Conservation (phyloP, 169 alveolate species). For the Cryptosporidium ryanae region DNA sequence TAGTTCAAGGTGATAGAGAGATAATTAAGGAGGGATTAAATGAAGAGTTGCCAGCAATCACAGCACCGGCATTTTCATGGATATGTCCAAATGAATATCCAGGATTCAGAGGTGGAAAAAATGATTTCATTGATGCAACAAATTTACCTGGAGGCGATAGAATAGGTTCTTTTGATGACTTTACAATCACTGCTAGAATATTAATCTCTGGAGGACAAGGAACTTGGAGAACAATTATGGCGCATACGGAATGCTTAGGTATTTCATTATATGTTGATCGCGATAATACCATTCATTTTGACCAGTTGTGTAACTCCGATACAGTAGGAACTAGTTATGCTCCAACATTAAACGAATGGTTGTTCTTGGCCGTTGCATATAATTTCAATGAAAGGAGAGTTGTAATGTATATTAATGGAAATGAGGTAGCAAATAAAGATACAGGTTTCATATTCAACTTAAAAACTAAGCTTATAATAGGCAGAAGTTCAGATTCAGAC, state of each 20-base stretch:
- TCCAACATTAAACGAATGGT: constrained; percentile 69
- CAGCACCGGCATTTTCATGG: constrained; percentile 68
- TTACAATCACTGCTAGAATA: constrained; percentile 77
- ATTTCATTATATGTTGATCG: constrained; percentile 67
- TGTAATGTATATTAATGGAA: constrained; percentile 67
- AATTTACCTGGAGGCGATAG: constrained; percentile 78
- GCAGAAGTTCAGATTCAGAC: constrained; percentile 69
- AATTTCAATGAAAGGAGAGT: constrained; percentile 56
- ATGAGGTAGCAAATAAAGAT: constrained; percentile 65
- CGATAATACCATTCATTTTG: constrained; percentile 70
- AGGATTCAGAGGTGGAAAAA: constrained; percentile 79
- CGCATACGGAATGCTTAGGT: constrained; percentile 74
- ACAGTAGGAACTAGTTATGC: constrained; percentile 63
- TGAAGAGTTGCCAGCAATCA: constrained; percentile 51
- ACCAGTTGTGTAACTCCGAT: constrained; percentile 66
- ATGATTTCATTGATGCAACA: constrained; percentile 78
- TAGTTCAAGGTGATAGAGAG: background rate
- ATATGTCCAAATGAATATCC: constrained; percentile 76
- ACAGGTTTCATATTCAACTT: constrained; percentile 62
- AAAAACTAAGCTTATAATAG: constrained; percentile 62
- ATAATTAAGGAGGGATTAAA: constrained; percentile 12
- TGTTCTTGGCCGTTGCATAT: constrained; percentile 67
- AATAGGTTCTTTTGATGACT: constrained; percentile 76
- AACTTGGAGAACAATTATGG: constrained; percentile 74
- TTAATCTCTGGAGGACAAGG: constrained; percentile 76